phyloP scores from a whole-genome alignment of 2,329 filamentous ascomycete genomes.

The Thelonectria rubi region DNA sequence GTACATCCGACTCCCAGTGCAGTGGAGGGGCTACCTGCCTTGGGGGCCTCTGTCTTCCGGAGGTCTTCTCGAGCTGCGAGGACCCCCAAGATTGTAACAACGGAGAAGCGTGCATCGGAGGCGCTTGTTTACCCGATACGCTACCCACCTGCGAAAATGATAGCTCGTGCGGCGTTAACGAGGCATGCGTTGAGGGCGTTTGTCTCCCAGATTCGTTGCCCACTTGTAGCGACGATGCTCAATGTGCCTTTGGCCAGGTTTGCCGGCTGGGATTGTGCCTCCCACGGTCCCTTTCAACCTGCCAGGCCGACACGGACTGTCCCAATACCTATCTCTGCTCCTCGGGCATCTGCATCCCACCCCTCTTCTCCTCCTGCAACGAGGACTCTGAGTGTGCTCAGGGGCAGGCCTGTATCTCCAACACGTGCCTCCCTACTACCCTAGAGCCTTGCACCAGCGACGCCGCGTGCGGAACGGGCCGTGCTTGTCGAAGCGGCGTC shows the following conservation, averaged over 20 bases:
- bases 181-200: constrained; percentile 11
- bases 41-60: constrained; percentile 12
- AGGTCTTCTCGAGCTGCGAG: constrained; percentile 2
- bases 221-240: not conserved
- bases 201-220: constrained; percentile 9
- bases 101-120: constrained; percentile 8
- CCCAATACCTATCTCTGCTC: not conserved
- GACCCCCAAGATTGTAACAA: constrained; percentile 13
- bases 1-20: constrained; percentile 5
- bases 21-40: not conserved
- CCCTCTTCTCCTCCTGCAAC: not conserved
- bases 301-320: not conserved
- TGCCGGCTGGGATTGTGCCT: constrained; percentile 12
- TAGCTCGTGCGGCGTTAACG: constrained; percentile 1
- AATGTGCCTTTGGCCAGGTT: constrained; percentile 12
- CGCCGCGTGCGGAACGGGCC: not conserved
- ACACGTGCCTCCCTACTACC: constrained; percentile 8
- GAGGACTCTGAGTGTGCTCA: constrained; percentile 2
- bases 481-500: constrained; percentile 4
- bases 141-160: not conserved
- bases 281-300: not conserved
- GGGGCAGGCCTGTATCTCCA: constrained; percentile 6
- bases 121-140: constrained; percentile 7
- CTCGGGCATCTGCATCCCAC: constrained; percentile 7
- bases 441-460: constrained; percentile 5